Evolutionary conservation across 2,329 filamentous ascomycete species (phyloP), one percentile per base, ranked within the genome.

Genomic region (Stagonosporopsis cucurbitacearum): DNA sequence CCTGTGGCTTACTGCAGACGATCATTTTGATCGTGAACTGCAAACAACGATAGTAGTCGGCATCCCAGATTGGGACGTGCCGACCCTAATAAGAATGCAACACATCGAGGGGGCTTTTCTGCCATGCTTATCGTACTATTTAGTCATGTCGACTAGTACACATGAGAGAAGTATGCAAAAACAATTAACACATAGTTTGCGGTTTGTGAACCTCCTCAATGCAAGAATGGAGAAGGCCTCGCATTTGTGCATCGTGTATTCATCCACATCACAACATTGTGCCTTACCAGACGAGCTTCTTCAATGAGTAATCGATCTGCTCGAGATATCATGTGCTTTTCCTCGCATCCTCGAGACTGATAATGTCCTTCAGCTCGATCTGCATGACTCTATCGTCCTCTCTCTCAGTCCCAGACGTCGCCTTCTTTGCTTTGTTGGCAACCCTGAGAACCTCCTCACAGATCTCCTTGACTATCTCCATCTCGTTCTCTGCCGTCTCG

Each of bases 271-370:
- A 2, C 12, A 3, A 28, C 9, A 42, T 4, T 19, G 15, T 22
- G 22, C 32, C 47, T 39, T 52, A 57, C 95, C 95, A 98, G 12
- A 99, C 92, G 72, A 98, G 78, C 80, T 91, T 96, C 84, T 96
- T 97, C 67, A 98, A 82, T 56, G 89, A 90, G 79, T 98, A 92
- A 1, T 92, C 91, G 69, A 96, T 77, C 73, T 94, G 88, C 76
- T 97, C 94, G 48, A 98, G 75, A 66, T 96, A 82, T 0, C 92
- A 91, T 0, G 94, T 97, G 58, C 88, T 92, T 79, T 85, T 90
- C 82, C 86, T 94, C 53, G 95, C 95, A 70, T 97, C 92, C 2
- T 86, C 86, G 49, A 96, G 74, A 22, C 88, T 91, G 48, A 99
- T 91, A 47, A 99, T 91, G 66, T 94, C 89, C 36, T 79, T 79